Conservation (phyloP, 2,329 filamentous ascomycete species). For the Pseudocercospora crystallina region DNA sequence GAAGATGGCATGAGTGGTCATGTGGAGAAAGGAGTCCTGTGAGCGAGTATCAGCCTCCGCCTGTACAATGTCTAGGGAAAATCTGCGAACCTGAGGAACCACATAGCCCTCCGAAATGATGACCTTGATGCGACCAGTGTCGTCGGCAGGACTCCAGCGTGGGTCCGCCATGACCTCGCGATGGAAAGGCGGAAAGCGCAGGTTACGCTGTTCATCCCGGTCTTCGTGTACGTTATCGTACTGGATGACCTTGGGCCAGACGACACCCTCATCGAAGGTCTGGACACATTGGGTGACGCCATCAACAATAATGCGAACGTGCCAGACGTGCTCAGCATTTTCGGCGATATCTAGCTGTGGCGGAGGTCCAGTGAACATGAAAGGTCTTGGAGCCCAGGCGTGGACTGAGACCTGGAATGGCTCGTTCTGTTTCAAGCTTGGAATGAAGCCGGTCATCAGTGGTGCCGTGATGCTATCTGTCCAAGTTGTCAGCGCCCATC, state of each 20-base stretch:
- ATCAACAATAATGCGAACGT: conserved; percentile 68
- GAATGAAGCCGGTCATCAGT: conserved; percentile 66
- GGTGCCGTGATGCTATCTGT: conserved; percentile 15
- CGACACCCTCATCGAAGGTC: conserved; percentile 53
- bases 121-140: conserved; percentile 72
- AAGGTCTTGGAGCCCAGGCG: conserved; percentile 63
- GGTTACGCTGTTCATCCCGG: conserved; percentile 39
- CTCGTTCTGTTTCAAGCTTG: conserved; percentile 58
- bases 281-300: conserved; percentile 55
- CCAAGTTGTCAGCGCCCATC: neutral
- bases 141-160: conserved; percentile 70
- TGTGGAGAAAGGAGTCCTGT: conserved; percentile 53
- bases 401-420: conserved; percentile 74
- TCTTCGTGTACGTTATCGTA: conserved; percentile 4
- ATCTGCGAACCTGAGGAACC: neutral
- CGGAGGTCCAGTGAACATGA: conserved; percentile 4
- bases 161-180: conserved; percentile 66
- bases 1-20: conserved; percentile 74
- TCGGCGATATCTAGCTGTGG: neutral
- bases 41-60: too few relatives aligned
- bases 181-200: conserved; percentile 73
- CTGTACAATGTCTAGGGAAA: too few relatives aligned
- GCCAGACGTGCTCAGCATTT: conserved; percentile 21
- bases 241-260: conserved; percentile 48
- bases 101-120: conserved; percentile 71